Percentiles rank a stretch among this genome's conserved stretches.
phyloP scores from a whole-genome alignment of 441 rosid genomes.

The Eruca vesicaria region DNA sequence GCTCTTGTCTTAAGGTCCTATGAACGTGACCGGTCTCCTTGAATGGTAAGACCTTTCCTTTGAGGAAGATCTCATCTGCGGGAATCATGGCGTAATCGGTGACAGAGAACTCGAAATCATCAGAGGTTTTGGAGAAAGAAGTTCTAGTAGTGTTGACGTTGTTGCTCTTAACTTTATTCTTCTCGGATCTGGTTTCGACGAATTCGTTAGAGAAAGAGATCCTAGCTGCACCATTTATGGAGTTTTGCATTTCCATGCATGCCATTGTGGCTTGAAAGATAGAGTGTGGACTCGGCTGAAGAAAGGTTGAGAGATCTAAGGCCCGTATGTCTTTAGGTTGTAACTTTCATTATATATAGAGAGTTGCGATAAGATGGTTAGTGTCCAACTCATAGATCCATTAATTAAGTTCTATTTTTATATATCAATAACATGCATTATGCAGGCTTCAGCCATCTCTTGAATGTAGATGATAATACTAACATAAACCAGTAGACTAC shows the following conservation, averaged over 20 bases:
- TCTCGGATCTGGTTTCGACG: slow-evolving; percentile 57
- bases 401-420: not conserved
- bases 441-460: not conserved
- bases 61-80: slow-evolving; percentile 84
- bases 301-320: not conserved
- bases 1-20: slow-evolving; percentile 86
- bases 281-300: not conserved
- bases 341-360: not conserved
- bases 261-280: slow-evolving; percentile 43
- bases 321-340: not conserved
- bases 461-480: not conserved
- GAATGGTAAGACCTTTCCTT: slow-evolving; percentile 78
- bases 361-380: not conserved
- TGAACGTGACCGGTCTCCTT: slow-evolving; percentile 51
- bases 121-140: slow-evolving; percentile 41
- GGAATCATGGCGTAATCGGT: slow-evolving; percentile 71
- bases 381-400: slow-evolving; percentile 17
- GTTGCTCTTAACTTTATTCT: slow-evolving; percentile 35
- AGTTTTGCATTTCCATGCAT: slow-evolving; percentile 66
- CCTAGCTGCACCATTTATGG: slow-evolving; percentile 54
- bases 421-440: not conserved
- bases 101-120: slow-evolving; percentile 84
- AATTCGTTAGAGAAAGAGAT: slow-evolving; percentile 82
- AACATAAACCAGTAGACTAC: not conserved
- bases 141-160: slow-evolving; percentile 47